These are phyloP conservation scores for Trichoderma atrobrunneum DNA, from an alignment of 2,329 filamentous ascomycete species.

Conservation along the genomic window DNA sequence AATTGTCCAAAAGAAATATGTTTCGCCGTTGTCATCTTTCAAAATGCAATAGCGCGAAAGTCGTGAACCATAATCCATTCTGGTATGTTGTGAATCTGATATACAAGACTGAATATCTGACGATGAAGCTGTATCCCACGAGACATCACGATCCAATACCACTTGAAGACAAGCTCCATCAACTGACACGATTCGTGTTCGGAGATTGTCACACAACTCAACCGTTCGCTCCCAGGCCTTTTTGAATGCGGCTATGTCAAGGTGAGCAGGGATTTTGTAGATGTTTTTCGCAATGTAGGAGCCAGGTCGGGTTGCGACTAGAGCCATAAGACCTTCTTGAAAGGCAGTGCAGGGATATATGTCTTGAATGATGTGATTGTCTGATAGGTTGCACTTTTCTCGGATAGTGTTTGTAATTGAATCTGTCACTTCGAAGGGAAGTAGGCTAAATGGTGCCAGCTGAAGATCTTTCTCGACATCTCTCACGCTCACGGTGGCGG, in stretches of 20 bases:
- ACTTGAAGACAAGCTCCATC: slow-evolving; percentile 18
- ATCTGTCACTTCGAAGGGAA: background rate
- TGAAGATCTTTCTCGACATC: background rate
- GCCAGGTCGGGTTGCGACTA: slow-evolving; percentile 24
- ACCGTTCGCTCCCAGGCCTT: slow-evolving; percentile 23
- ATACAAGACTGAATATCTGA: background rate
- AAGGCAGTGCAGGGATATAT: slow-evolving; percentile 38
- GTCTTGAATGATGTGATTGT: slow-evolving; percentile 23
- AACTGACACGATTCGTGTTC: slow-evolving; percentile 23
- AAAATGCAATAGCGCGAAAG: background rate
- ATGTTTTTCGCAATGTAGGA: slow-evolving; percentile 23
- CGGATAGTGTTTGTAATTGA: background rate
- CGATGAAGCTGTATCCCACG: background rate
- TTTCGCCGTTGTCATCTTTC: background rate
- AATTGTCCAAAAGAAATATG: slow-evolving; percentile 7
- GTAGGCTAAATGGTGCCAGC: background rate
- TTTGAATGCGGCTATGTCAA: slow-evolving; percentile 20
- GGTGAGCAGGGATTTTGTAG: slow-evolving; percentile 9
- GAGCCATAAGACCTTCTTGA: slow-evolving; percentile 38
- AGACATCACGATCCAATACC: slow-evolving; percentile 18
- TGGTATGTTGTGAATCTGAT: background rate
- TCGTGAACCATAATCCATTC: background rate
- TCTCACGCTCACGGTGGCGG: background rate
- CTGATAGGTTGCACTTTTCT: background rate
- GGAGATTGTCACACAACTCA: slow-evolving; percentile 20